Percentiles rank a stretch among this genome's conserved stretches.
These are phyloP conservation scores for Arthroderma sp. DNA, from an alignment of 2,329 filamentous ascomycete species.

Conservation along the genomic window DNA sequence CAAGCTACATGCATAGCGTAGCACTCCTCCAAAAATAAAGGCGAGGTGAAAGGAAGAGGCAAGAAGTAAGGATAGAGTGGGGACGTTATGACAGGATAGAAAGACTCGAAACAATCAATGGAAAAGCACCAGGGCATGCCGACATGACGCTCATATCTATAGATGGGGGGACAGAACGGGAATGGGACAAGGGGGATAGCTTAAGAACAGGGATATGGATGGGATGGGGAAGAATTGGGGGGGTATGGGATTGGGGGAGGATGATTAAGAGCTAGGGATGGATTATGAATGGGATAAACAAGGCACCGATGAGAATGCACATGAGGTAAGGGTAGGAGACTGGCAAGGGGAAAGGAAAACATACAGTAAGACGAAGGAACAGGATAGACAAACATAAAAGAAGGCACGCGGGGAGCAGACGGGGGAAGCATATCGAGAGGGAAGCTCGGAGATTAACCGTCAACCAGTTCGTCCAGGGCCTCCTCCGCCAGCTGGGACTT, in stretches of 20 bases:
- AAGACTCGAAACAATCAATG: neutral
- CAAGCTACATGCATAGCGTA: neutral
- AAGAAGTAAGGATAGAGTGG: neutral
- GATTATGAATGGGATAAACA: neutral
- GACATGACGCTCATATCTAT: neutral
- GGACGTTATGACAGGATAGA: neutral
- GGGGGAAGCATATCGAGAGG: neutral
- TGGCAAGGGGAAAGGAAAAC: neutral
- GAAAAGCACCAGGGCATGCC: neutral
- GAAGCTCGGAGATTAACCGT: constrained; percentile 10
- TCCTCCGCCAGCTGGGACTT: constrained; percentile 21
- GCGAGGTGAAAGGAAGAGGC: neutral
- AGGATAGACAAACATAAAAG: neutral
- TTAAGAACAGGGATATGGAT: neutral
- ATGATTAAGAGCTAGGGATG: neutral
- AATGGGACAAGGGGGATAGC: neutral
- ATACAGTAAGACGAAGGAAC: neutral
- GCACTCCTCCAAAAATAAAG: neutral
- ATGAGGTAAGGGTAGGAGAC: neutral
- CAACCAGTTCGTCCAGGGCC: constrained; percentile 14
- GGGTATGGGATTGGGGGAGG: neutral
- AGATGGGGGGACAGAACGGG: neutral
- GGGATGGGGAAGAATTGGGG: neutral
- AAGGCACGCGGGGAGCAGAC: neutral
- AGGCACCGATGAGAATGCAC: neutral